A percentile compares a stretch with the other conserved stretches of the same genome.
Evolutionary conservation across 441 rosid genomes (phyloP).

Genomic region (Populus trichocarpa): DNA sequence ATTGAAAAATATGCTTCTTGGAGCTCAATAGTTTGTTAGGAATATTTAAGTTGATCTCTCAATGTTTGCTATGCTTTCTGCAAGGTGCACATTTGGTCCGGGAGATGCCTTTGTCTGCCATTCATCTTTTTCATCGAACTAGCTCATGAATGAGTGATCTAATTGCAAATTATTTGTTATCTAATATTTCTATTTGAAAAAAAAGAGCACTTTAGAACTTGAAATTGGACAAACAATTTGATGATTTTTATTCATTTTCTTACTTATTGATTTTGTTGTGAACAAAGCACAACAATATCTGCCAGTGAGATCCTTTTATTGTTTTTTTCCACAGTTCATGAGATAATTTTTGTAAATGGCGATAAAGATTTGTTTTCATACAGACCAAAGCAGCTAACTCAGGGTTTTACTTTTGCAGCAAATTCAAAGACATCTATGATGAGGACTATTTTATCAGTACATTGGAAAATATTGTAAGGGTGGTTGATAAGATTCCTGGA

Average conservation of each 20-base stretch:
- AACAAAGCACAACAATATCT: background rate
- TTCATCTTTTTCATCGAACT: background rate
- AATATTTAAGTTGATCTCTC: background rate
- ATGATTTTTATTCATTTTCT: too few species aligned
- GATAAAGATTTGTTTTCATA: background rate
- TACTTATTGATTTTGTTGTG: too few species aligned
- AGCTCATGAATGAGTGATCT: background rate
- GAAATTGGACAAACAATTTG: too few species aligned
- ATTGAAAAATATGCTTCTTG: background rate
- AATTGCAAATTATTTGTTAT: background rate
- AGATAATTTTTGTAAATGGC: background rate
- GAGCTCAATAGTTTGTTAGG: background rate
- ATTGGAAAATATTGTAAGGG: constrained; percentile 81
- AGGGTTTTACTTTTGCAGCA: constrained; percentile 50
- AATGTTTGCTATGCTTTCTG: background rate
- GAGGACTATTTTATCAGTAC: constrained; percentile 73
- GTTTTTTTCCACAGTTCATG: background rate
- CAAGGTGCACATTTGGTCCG: background rate
- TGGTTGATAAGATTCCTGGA: constrained; percentile 77
- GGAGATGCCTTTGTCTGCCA: background rate
- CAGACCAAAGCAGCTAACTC: constrained; percentile 14
- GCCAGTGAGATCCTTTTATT: background rate
- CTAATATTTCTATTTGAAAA: too few species aligned
- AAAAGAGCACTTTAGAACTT: too few species aligned
- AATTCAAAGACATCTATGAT: constrained; percentile 85